phyloP scores from a whole-genome alignment of 2,329 filamentous ascomycete species.

The Fusarium algeriense region DNA sequence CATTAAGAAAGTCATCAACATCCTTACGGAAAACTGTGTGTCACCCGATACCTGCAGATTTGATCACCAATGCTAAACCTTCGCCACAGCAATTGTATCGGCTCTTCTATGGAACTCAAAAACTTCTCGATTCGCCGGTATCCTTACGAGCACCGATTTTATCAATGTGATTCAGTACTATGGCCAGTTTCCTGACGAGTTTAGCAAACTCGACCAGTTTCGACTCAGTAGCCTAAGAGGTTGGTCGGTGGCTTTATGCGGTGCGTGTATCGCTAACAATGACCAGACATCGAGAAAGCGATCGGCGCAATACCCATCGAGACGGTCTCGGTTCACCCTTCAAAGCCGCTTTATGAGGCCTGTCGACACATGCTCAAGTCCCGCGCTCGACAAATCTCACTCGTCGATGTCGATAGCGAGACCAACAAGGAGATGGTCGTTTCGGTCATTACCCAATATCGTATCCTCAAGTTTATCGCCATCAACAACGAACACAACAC shows the following conservation, averaged over 20 bases:
- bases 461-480: constrained; percentile 98
- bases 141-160: constrained; percentile 95
- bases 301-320: constrained; percentile 92
- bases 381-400: constrained; percentile 90
- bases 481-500: constrained; percentile 91
- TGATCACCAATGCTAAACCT: constrained; percentile 34
- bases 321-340: constrained; percentile 94
- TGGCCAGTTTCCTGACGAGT: too few species aligned
- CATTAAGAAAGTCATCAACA: constrained; percentile 96
- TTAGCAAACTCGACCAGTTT: constrained; percentile 93
- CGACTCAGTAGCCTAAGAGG: constrained; percentile 90
- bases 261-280: constrained; percentile 34
- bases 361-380: constrained; percentile 95
- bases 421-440: constrained; percentile 95
- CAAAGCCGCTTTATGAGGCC: constrained; percentile 91
- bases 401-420: constrained; percentile 94
- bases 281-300: constrained; percentile 91
- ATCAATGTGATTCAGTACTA: constrained; percentile 99
- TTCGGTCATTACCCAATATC: constrained; percentile 97
- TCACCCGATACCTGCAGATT: constrained; percentile 13
- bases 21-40: constrained; percentile 93
- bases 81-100: constrained; percentile 87
- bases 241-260: constrained; percentile 55
- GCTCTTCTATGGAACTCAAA: constrained; percentile 97
- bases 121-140: constrained; percentile 90